These are phyloP conservation scores for Piloderma croceum DNA, from an alignment of 768 basidiomycete genomes.

Conservation along the genomic window DNA sequence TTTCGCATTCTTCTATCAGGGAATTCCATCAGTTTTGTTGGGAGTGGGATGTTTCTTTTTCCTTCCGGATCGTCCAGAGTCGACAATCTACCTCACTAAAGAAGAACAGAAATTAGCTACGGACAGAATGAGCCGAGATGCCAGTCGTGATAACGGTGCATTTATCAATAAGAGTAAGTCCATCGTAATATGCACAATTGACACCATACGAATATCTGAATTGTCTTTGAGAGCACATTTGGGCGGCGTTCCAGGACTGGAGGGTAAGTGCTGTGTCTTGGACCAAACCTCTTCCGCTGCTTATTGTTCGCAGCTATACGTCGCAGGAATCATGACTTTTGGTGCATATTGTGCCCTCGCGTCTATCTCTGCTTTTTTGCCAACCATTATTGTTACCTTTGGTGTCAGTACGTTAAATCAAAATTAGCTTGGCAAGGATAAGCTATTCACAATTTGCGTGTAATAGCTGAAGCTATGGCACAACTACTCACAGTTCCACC, in stretches of 20 bases:
- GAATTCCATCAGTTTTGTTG: slow-evolving; percentile 60
- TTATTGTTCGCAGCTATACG: slow-evolving; percentile 42
- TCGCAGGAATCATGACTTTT: slow-evolving; percentile 71
- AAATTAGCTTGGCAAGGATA: neutral
- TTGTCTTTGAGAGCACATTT: neutral
- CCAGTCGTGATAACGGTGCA: slow-evolving; percentile 60
- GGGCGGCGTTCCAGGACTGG: slow-evolving; percentile 46
- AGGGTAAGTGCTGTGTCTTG: no score
- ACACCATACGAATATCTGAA: neutral
- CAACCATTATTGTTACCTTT: slow-evolving; percentile 73
- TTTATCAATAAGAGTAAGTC: slow-evolving; percentile 57
- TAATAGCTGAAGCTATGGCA: slow-evolving; percentile 55
- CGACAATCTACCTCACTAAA: slow-evolving; percentile 49
- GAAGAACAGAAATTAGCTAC: slow-evolving; percentile 51
- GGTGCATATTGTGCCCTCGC: slow-evolving; percentile 71
- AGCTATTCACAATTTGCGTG: slow-evolving; percentile 2
- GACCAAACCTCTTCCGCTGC: no score
- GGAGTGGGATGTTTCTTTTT: slow-evolving; percentile 51
- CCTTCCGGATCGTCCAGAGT: slow-evolving; percentile 70
- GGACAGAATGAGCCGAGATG: slow-evolving; percentile 59
- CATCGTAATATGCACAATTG: no score
- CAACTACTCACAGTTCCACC: slow-evolving; percentile 80
- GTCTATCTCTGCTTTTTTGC: slow-evolving; percentile 76
- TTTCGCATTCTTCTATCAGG: no score
- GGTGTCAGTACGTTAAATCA: slow-evolving; percentile 61